Percentiles rank a stretch among this genome's conserved stretches.
These are phyloP conservation scores for Ustilago xerochloae DNA, from an alignment of 1,284 basidiomycete species.

Conservation along the genomic window DNA sequence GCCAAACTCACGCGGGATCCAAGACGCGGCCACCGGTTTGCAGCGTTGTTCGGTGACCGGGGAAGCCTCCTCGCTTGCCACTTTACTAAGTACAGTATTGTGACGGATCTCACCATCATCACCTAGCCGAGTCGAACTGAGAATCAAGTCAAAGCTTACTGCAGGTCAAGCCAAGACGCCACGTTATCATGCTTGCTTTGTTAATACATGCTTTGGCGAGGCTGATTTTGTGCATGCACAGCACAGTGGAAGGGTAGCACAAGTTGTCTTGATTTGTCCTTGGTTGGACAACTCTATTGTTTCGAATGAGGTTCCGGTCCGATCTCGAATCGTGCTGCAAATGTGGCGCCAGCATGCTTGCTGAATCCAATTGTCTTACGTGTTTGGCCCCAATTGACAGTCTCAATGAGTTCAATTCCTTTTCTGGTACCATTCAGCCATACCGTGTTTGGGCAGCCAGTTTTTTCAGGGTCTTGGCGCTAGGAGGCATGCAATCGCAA, in stretches of 20 bases:
- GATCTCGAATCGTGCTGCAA: background rate
- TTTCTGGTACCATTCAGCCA: no score
- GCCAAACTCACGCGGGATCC: no score
- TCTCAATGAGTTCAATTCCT: no score
- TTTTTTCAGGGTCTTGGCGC: no score
- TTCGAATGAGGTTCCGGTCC: background rate
- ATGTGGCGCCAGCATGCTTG: background rate
- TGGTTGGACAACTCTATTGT: background rate
- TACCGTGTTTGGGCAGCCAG: no score
- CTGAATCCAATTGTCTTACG: background rate
- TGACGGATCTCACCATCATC: background rate
- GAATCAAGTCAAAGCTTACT: no score
- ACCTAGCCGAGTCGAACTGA: background rate
- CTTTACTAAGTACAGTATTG: background rate
- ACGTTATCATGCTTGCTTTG: background rate
- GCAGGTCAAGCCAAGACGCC: background rate
- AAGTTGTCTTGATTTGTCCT: background rate
- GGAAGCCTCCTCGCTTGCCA: slow-evolving; percentile 8
- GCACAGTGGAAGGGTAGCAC: background rate
- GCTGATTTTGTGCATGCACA: no score
- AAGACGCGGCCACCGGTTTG: background rate
- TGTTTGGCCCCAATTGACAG: no score
- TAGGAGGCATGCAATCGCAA: no score
- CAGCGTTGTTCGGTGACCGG: background rate
- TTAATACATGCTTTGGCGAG: background rate